Base-by-base conservation (phyloP, 257 asterid species). In the Solanum piurae region DNA sequence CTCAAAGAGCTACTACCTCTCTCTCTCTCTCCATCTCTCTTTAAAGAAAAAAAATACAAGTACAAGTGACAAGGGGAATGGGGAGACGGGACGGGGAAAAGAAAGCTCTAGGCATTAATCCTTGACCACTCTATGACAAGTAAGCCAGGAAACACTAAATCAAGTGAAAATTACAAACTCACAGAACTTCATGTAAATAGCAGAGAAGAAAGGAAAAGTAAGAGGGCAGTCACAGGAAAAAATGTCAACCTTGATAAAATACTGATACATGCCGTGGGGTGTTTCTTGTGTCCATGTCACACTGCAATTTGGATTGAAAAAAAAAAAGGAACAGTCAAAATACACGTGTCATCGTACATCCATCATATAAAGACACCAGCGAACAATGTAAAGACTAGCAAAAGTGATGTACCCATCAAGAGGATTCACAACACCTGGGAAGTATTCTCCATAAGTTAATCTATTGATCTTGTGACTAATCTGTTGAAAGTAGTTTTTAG, bases 361-460 rank as follows among this genome's bases (percentile, higher is more conserved):
- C 85, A 49, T 49, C 85, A 29, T 46, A 79, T 27, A 29, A 68
- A 86, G 73, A 66, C 84, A 86, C 36, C 71, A 40, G 58, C 84
- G 73, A 85, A 79, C 72, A 86, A 20, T 62, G 83, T 46, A 85
- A 62, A 36, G 89, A 86, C 83, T 46, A 46, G 83, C 74, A 20
- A 89, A 25, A 84, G 88, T 76, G 37, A 88, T 86, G 66, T 95
- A 97, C 99, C 98, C 92, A 92, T 97, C 98, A 84, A 97, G 98
- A 91, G 99, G 99, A 93, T 97, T 97, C 83, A 97, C 93, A 84
- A 93, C 99, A 88, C 99, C 99, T 42, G 98, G 98, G 75, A 92
- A 95, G 93, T 94, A 94, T 89, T 95, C 98, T 88, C 99, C 99
- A 87, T 90, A 95, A 72, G 96, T 90, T 90, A 95, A 90, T 92